Base-by-base conservation (phyloP, 805 yeast species). In the Scheffersomyces lignosus region DNA sequence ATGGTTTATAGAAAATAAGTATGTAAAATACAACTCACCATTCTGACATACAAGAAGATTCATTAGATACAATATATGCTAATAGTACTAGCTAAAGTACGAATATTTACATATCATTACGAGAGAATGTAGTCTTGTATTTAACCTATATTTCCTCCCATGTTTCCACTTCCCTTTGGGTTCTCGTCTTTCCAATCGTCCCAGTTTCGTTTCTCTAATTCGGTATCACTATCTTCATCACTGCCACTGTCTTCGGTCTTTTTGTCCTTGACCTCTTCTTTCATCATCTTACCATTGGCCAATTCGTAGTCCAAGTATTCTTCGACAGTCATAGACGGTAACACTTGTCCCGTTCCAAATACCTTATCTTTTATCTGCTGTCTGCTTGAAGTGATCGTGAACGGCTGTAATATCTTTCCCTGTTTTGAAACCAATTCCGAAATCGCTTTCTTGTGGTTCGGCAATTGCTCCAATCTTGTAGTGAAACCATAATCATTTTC, bases 291-390 rank as follows among this genome's bases (percentile, higher is more conserved):
- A 2, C 96, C 96, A 50, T 85, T 81, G 14, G 81, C 80, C 44
- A 86, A 68, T 56, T 93, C 99, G 48, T 87, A 80, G 32, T 89
- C 95, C 35, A 93, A 67, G 43, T 85, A 82, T 49, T 93, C 97
- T 46, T 93, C 99, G 0, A 93, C 89, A 0, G 96, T 71, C 93
- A 93, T 87, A 0, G 97, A 87, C 2, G 99, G 99, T 18, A 91
- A 70, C 17, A 75, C 80, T 61, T 93, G 97, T 1, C 97, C 99
- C 2, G 95, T 87, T 1, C 97, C 96, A 48, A 77, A 80, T 0
- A 90, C 96, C 49, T 81, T 77, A 22, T 71, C 64, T 39, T 73
- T 68, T 13, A 87, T 47, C 31, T 81, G 77, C 25, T 78, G 78
- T 41, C 78, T 73, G 29, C 72, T 63, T 1, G 56, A 47, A 7